Conservation (phyloP, 257 asterid genomes). For the Ehretia macrophylla region DNA sequence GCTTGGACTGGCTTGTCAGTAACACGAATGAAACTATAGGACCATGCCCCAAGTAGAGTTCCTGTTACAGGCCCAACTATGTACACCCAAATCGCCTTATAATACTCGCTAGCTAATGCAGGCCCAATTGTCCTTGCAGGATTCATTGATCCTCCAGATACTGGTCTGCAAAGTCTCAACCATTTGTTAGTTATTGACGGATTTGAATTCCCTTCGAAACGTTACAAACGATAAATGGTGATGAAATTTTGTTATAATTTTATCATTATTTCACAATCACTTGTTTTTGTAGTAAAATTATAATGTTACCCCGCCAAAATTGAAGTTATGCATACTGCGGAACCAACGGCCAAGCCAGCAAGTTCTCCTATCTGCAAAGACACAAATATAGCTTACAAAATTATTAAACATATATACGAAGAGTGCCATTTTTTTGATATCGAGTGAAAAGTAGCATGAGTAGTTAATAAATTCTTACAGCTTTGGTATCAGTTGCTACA, state of each 20-base stretch:
- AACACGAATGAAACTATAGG: slow-evolving; percentile 55
- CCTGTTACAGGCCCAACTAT: slow-evolving; percentile 68
- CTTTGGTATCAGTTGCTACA: slow-evolving; percentile 91
- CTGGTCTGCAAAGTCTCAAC: slow-evolving; percentile 62
- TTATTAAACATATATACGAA: no score
- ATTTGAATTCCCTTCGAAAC: no score
- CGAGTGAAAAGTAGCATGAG: no score
- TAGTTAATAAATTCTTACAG: slow-evolving; percentile 43
- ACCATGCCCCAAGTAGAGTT: slow-evolving; percentile 61
- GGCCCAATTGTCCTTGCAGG: slow-evolving; percentile 83
- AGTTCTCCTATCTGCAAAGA: slow-evolving; percentile 67
- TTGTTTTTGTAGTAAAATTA: no score
- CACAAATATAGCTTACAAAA: neutral
- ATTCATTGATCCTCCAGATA: slow-evolving; percentile 94
- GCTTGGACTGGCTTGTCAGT: slow-evolving; percentile 47
- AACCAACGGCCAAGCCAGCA: slow-evolving; percentile 85
- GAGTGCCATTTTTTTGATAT: neutral
- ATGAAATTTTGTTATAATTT: neutral
- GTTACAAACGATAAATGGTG: no score
- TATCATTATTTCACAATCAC: no score
- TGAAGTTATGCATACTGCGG: slow-evolving; percentile 90
- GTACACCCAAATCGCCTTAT: slow-evolving; percentile 68
- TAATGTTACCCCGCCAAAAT: slow-evolving; percentile 84
- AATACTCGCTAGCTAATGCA: slow-evolving; percentile 68
- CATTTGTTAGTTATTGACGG: no score